Evolutionary conservation across 2,329 filamentous ascomycete genomes (phyloP).

Genomic region (Arthrobotrys sinensis): DNA sequence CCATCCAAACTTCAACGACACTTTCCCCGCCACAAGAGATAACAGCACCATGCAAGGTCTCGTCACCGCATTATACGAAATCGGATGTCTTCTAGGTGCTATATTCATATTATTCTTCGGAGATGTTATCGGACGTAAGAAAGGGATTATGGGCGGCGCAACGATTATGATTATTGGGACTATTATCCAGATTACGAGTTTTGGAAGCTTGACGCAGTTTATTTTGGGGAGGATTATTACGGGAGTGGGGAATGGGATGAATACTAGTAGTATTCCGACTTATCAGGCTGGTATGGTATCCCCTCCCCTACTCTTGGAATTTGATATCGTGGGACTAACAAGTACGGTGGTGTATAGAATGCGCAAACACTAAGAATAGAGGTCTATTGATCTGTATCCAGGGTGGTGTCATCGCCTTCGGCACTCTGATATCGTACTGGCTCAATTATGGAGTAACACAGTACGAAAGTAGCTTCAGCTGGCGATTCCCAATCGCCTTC

Average conservation of each 20-base stretch:
- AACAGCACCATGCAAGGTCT: slow-evolving; percentile 70
- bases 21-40: slow-evolving; percentile 69
- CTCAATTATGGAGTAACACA: slow-evolving; percentile 73
- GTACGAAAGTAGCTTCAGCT: slow-evolving; percentile 70
- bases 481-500: slow-evolving; percentile 76
- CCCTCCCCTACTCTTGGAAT: slow-evolving; percentile 63
- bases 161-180: slow-evolving; percentile 75
- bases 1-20: slow-evolving; percentile 70
- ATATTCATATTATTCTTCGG: slow-evolving; percentile 71
- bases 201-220: slow-evolving; percentile 71
- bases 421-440: slow-evolving; percentile 73
- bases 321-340: background rate
- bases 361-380: slow-evolving; percentile 71
- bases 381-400: slow-evolving; percentile 76
- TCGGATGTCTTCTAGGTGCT: slow-evolving; percentile 73
- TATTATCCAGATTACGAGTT: slow-evolving; percentile 73
- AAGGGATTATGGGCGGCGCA: slow-evolving; percentile 75
- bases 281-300: slow-evolving; percentile 70
- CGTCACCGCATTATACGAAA: slow-evolving; percentile 62
- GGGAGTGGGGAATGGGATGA: slow-evolving; percentile 72
- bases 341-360: slow-evolving; percentile 42
- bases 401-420: slow-evolving; percentile 70
- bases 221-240: slow-evolving; percentile 73
- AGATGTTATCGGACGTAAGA: slow-evolving; percentile 74
- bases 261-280: slow-evolving; percentile 70